Percentiles rank a stretch among this genome's conserved stretches.
phyloP scores from a whole-genome alignment of 2,329 filamentous ascomycete species.

The Epicoccum sorghinum region DNA sequence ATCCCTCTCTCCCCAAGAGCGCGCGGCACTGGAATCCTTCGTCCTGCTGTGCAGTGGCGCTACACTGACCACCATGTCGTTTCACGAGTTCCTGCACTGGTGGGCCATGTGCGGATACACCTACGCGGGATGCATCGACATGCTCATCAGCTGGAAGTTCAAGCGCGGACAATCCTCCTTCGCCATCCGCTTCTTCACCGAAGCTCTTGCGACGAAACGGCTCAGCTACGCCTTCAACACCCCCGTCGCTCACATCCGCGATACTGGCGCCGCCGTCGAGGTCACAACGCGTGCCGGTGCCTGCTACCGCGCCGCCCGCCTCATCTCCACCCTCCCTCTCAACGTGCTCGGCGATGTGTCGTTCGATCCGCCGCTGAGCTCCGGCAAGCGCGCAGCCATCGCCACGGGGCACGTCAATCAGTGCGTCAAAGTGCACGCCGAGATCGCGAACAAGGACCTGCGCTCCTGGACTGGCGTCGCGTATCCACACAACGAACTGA shows the following conservation, averaged over 20 bases:
- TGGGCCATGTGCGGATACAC: constrained; percentile 39
- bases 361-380: constrained; percentile 51
- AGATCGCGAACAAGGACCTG: constrained; percentile 50
- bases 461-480: constrained; percentile 53
- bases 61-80: constrained; percentile 52
- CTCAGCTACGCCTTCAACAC: constrained; percentile 52
- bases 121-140: constrained; percentile 49
- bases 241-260: constrained; percentile 44
- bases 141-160: constrained; percentile 47
- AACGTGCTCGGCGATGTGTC: constrained; percentile 52
- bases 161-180: constrained; percentile 54
- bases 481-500: constrained; percentile 52
- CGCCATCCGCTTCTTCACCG: constrained; percentile 53
- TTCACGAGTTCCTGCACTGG: constrained; percentile 58
- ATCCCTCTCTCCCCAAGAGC: constrained; percentile 52
- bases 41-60: constrained; percentile 53
- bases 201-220: constrained; percentile 49
- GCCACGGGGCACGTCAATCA: constrained; percentile 54
- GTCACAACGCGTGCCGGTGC: constrained; percentile 45
- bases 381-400: constrained; percentile 47
- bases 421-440: constrained; percentile 55
- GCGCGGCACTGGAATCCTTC: constrained; percentile 49
- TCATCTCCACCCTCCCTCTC: constrained; percentile 53
- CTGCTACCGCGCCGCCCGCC: constrained; percentile 26
- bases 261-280: constrained; percentile 35